Base-by-base conservation (phyloP, 1,284 basidiomycete species). In the Ustilago lituana region DNA sequence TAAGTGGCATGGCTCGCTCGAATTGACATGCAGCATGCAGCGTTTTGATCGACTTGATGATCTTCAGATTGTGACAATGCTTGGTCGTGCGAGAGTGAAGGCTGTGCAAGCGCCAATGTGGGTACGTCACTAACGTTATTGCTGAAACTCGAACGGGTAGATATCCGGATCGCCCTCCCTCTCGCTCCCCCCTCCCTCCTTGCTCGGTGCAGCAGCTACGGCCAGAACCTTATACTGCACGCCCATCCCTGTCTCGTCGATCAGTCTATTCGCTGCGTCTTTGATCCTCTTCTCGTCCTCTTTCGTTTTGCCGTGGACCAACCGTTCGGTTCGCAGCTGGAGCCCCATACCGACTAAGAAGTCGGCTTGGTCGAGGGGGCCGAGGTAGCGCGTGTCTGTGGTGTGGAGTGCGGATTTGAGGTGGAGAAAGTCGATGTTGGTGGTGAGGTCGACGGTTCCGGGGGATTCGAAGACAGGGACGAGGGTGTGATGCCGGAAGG, bases 401-500 rank as follows among this genome's bases (percentile, higher is more conserved):
- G 77, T 72, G 5, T 46, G 81, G 60, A 94, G 84, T 0, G 92
- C 89, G 82, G 94, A 92, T 71, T 87, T 87, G 36, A 98, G 85
- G 80, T 92, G 92, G 0, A 89, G 87, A 83, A 98, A 99, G 83
- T 98, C 94, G 48, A 99, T 95, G 78, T 98, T 97, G 27, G 91
- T 90, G 0, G 96, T 98, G 45, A 98, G 84, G 82, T 98, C 96
- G 40, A 91, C 91, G 41, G 90, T 86, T 11, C 96, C 95, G 0
- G 95, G 94, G 10, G 86, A 84, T 53, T 90, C 85, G 77, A 98
- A 94, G 0, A 92, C 86, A 78, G 94, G 91, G 0, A 93, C 91
- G 19, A 94, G 88, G 65, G 90, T 86, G 82, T 98, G 96, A 24
- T 89, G 85, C 74, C 89, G 89, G 86, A 99, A 98, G 0, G 91